Evolutionary conservation across 148 eudicot species (phyloP).

Genomic region (Amaranthus hypochondriacus): DNA sequence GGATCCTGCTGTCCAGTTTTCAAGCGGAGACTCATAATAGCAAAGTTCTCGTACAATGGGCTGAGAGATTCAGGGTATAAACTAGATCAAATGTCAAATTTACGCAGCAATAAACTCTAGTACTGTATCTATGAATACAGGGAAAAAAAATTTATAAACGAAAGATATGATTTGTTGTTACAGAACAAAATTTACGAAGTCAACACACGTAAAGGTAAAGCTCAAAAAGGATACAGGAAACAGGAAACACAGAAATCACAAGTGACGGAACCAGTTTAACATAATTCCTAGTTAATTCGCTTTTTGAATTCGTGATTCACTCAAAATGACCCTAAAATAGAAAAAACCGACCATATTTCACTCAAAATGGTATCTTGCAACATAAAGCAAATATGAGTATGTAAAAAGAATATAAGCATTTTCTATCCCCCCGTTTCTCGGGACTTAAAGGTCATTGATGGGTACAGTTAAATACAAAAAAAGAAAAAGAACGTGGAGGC

Average conservation of each 20-base stretch:
- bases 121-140: neutral
- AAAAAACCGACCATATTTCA: too few relatives aligned
- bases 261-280: neutral
- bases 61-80: neutral
- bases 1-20: neutral
- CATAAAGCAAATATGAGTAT: neutral
- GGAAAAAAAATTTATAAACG: neutral
- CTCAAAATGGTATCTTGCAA: neutral
- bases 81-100: neutral
- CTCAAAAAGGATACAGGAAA: neutral
- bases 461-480: neutral
- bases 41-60: slow-evolving; percentile 2
- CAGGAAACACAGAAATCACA: neutral
- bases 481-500: neutral
- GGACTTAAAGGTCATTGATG: neutral
- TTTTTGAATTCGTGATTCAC: too few relatives aligned
- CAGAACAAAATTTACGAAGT: neutral
- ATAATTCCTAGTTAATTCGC: too few relatives aligned
- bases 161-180: neutral
- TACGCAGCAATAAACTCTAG: neutral
- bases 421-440: too few relatives aligned
- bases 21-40: neutral
- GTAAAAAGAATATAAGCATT: too few relatives aligned
- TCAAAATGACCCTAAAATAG: too few relatives aligned
- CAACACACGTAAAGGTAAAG: neutral